Base-by-base conservation (phyloP, 257 asterid genomes). In the Fraxinus pennsylvanica region DNA sequence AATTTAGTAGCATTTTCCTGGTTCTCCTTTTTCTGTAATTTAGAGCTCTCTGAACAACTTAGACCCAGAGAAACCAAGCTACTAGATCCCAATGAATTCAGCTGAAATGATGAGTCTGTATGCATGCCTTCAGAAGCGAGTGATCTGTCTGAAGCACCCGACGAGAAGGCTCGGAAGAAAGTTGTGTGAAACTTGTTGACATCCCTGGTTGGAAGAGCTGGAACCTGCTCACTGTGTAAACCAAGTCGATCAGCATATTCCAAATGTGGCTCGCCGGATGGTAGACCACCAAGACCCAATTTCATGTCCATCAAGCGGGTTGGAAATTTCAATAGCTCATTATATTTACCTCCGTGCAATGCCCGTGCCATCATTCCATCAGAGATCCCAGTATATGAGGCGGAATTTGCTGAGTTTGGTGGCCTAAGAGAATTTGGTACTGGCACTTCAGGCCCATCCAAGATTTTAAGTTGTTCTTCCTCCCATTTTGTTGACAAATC, bases 261-360 rank as follows among this genome's bases (percentile, higher is more conserved):
- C 61, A 80, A 41, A 79, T 81, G 83, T n/a, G 87, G 79, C 4
- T 76, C 77, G 70, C 82, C 69, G 57, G 96, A 81, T 35, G 91
- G 80, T 36, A 81, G 82, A 78, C 92, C 91, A 72, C 91, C 86
- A 66, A 93, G 87, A 33, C 98, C 96, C 90, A 95, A 81, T 72
- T 96, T 90, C 93, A 93, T 93, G 81, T 93, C 97, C 12, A 97
- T 93, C 68, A 91, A 67, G 80, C 91, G 99, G 36, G 88, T 54
- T 52, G 84, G 98, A 71, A 88, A 88, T 74, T 85, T 90, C 79
- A 79, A 19, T 36, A 87, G 86, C 74, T 86, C 92, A 35, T 86
- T 85, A 57, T 85, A 85, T 74, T 84, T 93, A 52, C 89, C 71
- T 41, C 92, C 92, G 33, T 91, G 93, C 84, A 90, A 36, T 69